Base-by-base conservation (phyloP, 345 rosid genomes). In the Pugionium cornutum region DNA sequence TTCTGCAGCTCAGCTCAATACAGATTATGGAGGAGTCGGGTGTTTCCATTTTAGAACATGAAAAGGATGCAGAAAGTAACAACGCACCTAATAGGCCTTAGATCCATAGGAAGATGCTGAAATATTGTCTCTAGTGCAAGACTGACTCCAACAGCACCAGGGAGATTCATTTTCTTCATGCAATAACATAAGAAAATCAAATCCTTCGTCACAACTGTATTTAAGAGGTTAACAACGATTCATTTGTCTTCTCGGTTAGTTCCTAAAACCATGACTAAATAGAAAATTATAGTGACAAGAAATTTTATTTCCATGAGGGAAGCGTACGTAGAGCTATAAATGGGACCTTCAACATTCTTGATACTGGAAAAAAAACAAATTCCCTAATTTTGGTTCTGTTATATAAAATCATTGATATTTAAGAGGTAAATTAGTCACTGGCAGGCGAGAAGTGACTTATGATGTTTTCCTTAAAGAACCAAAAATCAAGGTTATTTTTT, bases 71-170 rank as follows among this genome's bases (percentile, higher is more conserved):
- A 57, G 8, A 46, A 42, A 69, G 74, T 44, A 61, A 73, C 57
- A 74, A 34, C 58, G 32, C 68, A 86, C 97, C 97, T 83, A 43
- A 77, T 37, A 65, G 89, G 87, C 68, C 71, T 86, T 68, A 80
- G 78, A 76, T 92, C 96, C 35, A 71, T 66, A 66, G 84, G 80
- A 55, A 81, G 79, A 72, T 81, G 84, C 74, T 77, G 87, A 66
- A 89, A 81, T 69, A 92, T 85, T 28, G 91, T 88, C 78, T 89
- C 98, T 29, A 92, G 68, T 7, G 98, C 97, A 73, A 92, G 82
- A 74, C 97, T 92, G 27, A 80, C 66, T 35, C 98, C 98, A 77
- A 92, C 95, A 74, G 87, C 94, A 44, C 97, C 87, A 10, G 96
- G 96, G 57, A 88, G 84, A 76, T 79, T 90, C 70, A 78, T 79